These are phyloP conservation scores for Globisporangium abappressorium DNA, from an alignment of 352 stramenopile genomes.

Conservation along the genomic window DNA sequence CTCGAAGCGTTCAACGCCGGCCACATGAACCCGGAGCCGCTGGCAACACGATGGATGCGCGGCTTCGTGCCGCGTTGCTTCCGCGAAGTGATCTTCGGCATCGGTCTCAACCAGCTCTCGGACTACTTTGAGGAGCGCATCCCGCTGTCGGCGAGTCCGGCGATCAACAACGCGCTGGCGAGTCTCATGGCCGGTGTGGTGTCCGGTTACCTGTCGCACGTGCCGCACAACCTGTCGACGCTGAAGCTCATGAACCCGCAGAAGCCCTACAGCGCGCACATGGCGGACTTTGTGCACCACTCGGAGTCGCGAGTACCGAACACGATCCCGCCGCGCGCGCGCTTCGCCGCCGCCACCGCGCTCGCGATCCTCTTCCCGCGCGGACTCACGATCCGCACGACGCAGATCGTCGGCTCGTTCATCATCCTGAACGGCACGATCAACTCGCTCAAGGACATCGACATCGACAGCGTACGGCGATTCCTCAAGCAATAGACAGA, in stretches of 20 bases:
- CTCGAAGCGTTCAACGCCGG: conserved; percentile 92
- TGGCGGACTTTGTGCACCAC: conserved; percentile 83
- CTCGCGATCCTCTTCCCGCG: conserved; percentile 87
- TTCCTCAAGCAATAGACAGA: conserved; percentile 28
- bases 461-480: conserved; percentile 49
- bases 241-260: conserved; percentile 94
- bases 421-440: conserved; percentile 94
- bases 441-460: conserved; percentile 85
- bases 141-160: conserved; percentile 54
- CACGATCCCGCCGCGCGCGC: conserved; percentile 67
- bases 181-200: conserved; percentile 89
- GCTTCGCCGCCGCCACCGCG: conserved; percentile 60
- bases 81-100: conserved; percentile 92
- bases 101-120: conserved; percentile 92
- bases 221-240: conserved; percentile 95
- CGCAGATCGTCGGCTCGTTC: conserved; percentile 92
- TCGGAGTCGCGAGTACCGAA: conserved; percentile 78
- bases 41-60: conserved; percentile 87
- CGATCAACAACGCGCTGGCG: conserved; percentile 86
- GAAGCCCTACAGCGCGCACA: conserved; percentile 79
- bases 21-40: conserved; percentile 91
- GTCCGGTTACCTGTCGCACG: conserved; percentile 92
- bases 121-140: conserved; percentile 94
- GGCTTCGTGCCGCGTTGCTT: conserved; percentile 80
- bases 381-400: conserved; percentile 86